Evolutionary conservation across 805 yeast genomes (phyloP), one percentile per base, ranked within the genome.

Genomic region (Ogataea haglerorum): DNA sequence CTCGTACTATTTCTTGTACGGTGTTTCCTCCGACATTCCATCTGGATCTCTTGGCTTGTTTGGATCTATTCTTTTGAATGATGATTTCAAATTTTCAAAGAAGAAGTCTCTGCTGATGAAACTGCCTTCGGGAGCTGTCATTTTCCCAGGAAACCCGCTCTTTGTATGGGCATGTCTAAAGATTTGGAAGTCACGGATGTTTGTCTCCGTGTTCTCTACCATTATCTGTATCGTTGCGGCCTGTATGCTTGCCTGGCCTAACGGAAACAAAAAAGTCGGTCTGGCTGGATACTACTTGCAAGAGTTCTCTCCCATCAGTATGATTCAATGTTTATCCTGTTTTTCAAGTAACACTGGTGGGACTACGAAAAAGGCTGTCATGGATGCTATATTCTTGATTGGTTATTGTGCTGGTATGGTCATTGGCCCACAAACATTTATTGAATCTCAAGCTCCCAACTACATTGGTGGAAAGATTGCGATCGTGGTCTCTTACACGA

Each of bases 391-490:
- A 22, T 70, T 72, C 31, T 67, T 82, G 61, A 67, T 82, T 40
- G 78, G 76, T 4, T 83, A 80, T 53, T 78, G 85, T 36, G 72
- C 74, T 30, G 85, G 86, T 12, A 77, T 80, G 52, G 62, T 82
- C 33, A 71, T 79, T 40, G 89, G 89, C 4, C 86, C 90, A 6
- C 87, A 82, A 58, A 69, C 85, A 12, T 84, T 83, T 63, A 68
- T 65, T 40, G 63, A 71, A 0, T 51, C 61, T 5, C 76, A 80
- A 38, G 78, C 76, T 10, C 87, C 88, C 10, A 55, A 58, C 18
- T 84, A 82, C 53, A 61, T 56, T 6, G 73, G 76, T 24, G 84
- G 80, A 2, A 76, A 76, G 48, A 65, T 70, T 24, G 68, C 77
- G 2, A 68, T 77, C 54, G 70, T 78, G 42, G 75, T 67, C 10